These are phyloP conservation scores for Przewalskia tangutica DNA, from an alignment of 257 asterid species.

Conservation along the genomic window DNA sequence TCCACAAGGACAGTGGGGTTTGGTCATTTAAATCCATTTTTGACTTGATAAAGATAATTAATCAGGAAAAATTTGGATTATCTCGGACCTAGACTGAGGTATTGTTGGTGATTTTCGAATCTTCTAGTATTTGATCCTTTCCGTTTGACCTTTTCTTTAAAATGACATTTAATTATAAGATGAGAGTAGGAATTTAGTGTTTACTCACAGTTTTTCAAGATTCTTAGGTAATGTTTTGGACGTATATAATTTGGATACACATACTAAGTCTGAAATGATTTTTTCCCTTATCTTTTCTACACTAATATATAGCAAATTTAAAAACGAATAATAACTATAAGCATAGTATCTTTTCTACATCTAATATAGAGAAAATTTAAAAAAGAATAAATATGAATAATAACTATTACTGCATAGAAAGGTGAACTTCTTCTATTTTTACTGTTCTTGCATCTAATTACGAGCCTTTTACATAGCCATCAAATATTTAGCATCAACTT, in stretches of 20 bases:
- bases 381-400: neutral
- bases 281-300: no score
- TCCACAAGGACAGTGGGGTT: neutral
- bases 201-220: neutral
- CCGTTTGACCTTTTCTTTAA: neutral
- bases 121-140: neutral
- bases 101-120: no score
- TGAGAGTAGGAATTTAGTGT: neutral
- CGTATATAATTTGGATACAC: neutral
- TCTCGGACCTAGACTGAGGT: no score
- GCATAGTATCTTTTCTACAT: neutral
- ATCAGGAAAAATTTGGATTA: no score
- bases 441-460: neutral
- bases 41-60: neutral
- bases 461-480: neutral
- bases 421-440: neutral
- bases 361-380: neutral
- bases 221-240: neutral
- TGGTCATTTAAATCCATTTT: neutral
- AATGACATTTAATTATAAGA: neutral
- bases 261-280: neutral
- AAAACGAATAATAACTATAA: no score
- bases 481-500: neutral
- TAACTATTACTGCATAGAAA: neutral
- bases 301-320: no score